These are phyloP conservation scores for Eimeria praecox DNA, from an alignment of 169 alveolate species.

Conservation along the genomic window DNA sequence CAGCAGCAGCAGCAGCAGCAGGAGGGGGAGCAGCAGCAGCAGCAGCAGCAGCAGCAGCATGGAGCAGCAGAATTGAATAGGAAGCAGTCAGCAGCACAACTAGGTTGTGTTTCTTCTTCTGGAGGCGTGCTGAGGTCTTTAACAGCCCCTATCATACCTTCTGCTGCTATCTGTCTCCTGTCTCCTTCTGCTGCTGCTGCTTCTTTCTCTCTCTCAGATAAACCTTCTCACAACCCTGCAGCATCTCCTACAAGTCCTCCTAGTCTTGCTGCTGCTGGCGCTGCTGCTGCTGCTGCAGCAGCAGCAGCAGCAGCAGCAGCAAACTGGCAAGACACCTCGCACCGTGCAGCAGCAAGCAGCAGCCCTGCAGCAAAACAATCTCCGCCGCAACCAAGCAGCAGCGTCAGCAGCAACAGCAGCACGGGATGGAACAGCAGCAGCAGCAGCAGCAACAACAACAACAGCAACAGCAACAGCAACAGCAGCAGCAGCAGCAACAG, in stretches of 20 bases:
- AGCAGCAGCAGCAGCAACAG: conserved; percentile 15
- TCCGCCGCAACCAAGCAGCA: background rate
- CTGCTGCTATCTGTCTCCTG: no score
- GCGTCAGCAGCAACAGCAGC: conserved; percentile 34
- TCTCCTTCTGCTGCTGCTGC: background rate
- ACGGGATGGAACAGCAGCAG: conserved; percentile 20
- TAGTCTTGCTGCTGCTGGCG: background rate
- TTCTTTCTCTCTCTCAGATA: no score
- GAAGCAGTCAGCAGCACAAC: no score
- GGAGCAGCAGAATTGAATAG: background rate
- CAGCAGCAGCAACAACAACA: conserved; percentile 6
- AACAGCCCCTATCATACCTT: no score
- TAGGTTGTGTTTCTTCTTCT: no score
- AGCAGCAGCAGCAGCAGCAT: conserved; percentile 15
- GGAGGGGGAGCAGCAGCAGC: conserved; percentile 38
- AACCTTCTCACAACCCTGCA: no score
- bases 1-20: conserved; percentile 69
- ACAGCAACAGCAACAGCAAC: background rate
- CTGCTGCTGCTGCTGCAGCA: conserved; percentile 47
- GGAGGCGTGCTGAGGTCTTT: no score
- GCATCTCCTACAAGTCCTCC: background rate
- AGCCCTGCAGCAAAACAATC: conserved; percentile 20
- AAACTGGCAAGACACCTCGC: conserved; percentile 10
- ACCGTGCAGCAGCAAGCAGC: background rate
- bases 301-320: conserved; percentile 67